Evolutionary conservation across 2,329 filamentous ascomycete genomes (phyloP), one percentile per base, ranked within the genome.

Genomic region (Penicillium sp.): DNA sequence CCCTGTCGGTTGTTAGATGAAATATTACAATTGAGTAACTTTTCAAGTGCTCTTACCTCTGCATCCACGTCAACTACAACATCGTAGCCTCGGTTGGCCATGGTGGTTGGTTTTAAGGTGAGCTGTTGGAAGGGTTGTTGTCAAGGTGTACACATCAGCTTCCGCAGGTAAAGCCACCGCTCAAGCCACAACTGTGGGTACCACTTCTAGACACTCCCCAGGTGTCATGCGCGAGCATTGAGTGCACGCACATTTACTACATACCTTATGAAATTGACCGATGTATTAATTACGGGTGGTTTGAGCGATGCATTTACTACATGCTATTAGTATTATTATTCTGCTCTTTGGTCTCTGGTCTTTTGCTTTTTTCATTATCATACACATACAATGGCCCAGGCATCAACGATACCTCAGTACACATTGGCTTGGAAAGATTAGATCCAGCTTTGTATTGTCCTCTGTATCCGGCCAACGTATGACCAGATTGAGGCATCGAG

Each of bases 51-150:
- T 23, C 76, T 61, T 78, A 96, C 91, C 84, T 97, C 94, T 69
- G 94, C 90, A 73, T 99, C 94, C 52, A 97, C 88, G 68, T 99
- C 94, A 56, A 99, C 94, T 62, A 99, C 93, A 58, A 96, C 94
- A 79, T 99, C 94, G 75, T 99, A 99, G 65, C 92, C 92, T 70
- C 90, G 83, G 74, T 89, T 89, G 54, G 89, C 84, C 89, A 92
- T 92, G 52, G 66, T 79, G 68, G 58, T 55, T 58, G 45, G 47
- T 51, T 61, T 64, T 59, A 47, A 48, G 40, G 51, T 54, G 58
- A 49, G 48, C 56, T 59, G 59, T 36, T 38, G 51, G 57, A 56
- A 46, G 53, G 61, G 56, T 46, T 63, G 63, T 49, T 60, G 64
- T 57, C 41, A 67, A 67, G 70, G 65, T 63, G 66, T 68, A 70